Evolutionary conservation across 2,329 filamentous ascomycete species (phyloP).

Genomic region (Tolypocladium tropicale): DNA sequence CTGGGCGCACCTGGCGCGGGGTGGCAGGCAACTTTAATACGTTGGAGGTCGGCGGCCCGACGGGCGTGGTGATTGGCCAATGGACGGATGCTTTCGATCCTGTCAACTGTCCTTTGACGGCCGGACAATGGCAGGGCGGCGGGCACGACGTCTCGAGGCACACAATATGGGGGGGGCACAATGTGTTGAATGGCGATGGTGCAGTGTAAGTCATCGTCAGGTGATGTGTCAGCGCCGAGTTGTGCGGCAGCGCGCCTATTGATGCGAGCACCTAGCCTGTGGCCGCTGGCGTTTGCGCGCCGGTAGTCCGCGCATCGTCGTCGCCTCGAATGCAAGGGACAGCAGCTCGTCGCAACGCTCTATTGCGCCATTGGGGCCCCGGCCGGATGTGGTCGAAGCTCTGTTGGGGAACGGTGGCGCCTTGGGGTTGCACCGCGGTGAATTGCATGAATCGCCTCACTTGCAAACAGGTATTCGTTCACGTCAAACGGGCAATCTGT

Average conservation of each 20-base stretch:
- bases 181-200: neutral
- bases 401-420: neutral
- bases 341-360: neutral
- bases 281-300: too few relatives aligned
- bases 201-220: neutral
- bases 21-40: neutral
- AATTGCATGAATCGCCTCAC: neutral
- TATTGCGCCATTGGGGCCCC: neutral
- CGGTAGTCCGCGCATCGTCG: neutral
- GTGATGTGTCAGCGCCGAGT: neutral
- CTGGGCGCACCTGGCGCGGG: conserved; percentile 11
- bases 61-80: neutral
- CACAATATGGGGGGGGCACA: neutral
- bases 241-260: neutral
- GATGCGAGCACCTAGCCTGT: neutral
- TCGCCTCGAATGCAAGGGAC: neutral
- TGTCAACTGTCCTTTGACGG: neutral
- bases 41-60: neutral
- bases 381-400: neutral
- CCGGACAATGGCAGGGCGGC: neutral
- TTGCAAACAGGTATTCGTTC: neutral
- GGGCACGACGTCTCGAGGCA: neutral
- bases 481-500: neutral
- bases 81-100: too few relatives aligned
- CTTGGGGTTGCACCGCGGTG: neutral